Base-by-base conservation (phyloP, 2,329 filamentous ascomycete genomes). In the Plectosphaerella sp. region DNA sequence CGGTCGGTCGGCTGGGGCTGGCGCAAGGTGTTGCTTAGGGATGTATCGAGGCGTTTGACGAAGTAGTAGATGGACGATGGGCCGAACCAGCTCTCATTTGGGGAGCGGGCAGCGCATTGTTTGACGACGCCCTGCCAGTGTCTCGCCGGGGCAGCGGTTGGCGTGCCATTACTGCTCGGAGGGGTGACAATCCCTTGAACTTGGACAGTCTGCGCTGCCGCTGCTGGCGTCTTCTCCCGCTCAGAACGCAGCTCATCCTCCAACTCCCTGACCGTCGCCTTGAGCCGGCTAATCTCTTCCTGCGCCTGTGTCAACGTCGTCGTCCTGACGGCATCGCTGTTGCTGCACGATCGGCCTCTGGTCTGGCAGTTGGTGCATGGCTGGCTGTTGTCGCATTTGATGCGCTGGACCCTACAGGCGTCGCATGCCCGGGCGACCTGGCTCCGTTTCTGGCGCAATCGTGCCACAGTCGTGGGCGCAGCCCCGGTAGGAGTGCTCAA, bases 351-450 rank as follows among this genome's bases (percentile, higher is more conserved):
- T 15, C 67, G 60, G 7, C 67, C 67, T 41, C 65, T 65, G 16
- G 50, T 62, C 52, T 62, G 56, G 58, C 72, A 74, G 57, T 73
- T 74, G 37, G 54, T 58, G 59, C 72, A 75, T 7, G 72, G 72
- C 47, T 63, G 54, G 25, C 61, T 61, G 48, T 64, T 66, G 57
- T 73, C 70, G 58, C 72, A 75, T 58, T 72, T 74, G 48, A 72
- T 65, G 14, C 72, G 66, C 49, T 73, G 65, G 45, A 68, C 60
- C 3, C 71, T 70, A 55, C 72, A 75, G 61, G 66, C 65, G 52
- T 67, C 64, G 60, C 72, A 73, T 43, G 67, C 72, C 58, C 57
- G 49, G 16, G 37, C 46, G 10, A 60, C 58, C 35, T 59, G 58
- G 24, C 20, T 45, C 18, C 58, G 48, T 39, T 58, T 59, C n/a